phyloP scores from a whole-genome alignment of 805 yeast genomes.

The Metschnikowia continentalis region DNA sequence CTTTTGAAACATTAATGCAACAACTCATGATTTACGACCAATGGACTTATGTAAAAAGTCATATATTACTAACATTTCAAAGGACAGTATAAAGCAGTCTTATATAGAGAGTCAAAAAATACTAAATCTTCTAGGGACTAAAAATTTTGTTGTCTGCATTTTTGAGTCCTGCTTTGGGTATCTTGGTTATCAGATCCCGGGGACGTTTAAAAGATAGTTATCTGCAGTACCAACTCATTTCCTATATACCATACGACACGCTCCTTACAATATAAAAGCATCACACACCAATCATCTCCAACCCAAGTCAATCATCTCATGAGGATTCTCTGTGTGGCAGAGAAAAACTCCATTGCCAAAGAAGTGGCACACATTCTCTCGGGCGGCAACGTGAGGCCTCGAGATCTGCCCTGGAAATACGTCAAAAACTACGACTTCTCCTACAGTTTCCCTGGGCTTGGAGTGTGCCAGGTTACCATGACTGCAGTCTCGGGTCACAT shows the following conservation, averaged over 20 bases:
- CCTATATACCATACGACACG: neutral
- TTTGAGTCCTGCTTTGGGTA: too few relatives aligned
- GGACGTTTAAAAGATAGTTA: neutral
- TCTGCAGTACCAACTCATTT: neutral
- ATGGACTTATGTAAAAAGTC: too few relatives aligned
- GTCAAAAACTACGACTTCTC: constrained; percentile 77
- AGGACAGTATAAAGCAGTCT: too few relatives aligned
- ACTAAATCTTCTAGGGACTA: too few relatives aligned
- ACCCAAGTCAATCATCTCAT: constrained; percentile 27
- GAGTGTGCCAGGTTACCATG: constrained; percentile 77
- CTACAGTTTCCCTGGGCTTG: constrained; percentile 58
- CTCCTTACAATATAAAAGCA: neutral
- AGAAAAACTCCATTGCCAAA: constrained; percentile 91
- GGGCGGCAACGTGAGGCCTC: constrained; percentile 55
- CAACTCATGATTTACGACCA: neutral
- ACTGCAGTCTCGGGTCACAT: constrained; percentile 92
- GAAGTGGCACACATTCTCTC: constrained; percentile 72
- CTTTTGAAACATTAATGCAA: neutral
- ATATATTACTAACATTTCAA: too few relatives aligned
- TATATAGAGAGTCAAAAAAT: too few relatives aligned
- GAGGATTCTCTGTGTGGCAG: constrained; percentile 92
- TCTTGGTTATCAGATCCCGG: too few relatives aligned
- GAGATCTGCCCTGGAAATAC: constrained; percentile 53
- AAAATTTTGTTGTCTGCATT: too few relatives aligned
- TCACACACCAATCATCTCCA: neutral